phyloP scores from a whole-genome alignment of 371 early-diverging fungal species.

The Polyrhizophydium stewartii region DNA sequence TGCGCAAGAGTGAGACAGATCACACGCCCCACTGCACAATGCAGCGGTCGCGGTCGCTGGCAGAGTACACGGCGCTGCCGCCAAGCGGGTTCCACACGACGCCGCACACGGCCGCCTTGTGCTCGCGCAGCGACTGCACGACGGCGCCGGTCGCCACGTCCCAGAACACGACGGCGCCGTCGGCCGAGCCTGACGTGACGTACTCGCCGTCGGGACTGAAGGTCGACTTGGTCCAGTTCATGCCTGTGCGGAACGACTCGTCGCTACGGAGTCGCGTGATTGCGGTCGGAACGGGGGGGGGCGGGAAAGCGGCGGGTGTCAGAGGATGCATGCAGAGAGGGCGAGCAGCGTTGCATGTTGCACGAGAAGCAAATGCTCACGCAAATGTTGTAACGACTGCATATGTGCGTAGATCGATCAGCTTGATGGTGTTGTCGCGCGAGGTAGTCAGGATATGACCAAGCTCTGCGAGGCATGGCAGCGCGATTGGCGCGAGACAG shows the following conservation, averaged over 20 bases:
- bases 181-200: slow-evolving; percentile 75
- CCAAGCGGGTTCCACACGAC: slow-evolving; percentile 39
- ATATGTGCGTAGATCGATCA: slow-evolving; percentile 78
- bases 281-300: background rate
- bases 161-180: slow-evolving; percentile 77
- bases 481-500: no score
- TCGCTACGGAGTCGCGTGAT: slow-evolving; percentile 42
- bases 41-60: slow-evolving; percentile 27
- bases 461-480: slow-evolving; percentile 57
- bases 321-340: background rate
- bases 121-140: slow-evolving; percentile 47
- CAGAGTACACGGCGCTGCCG: slow-evolving; percentile 24
- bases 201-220: slow-evolving; percentile 83
- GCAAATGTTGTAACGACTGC: slow-evolving; percentile 60
- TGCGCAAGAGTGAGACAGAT: no score
- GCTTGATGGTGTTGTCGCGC: slow-evolving; percentile 84
- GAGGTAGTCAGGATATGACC: slow-evolving; percentile 82
- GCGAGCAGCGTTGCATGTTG: background rate
- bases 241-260: slow-evolving; percentile 70
- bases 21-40: slow-evolving; percentile 38
- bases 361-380: no score
- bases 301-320: background rate
- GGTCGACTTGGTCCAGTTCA: slow-evolving; percentile 86
- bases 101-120: slow-evolving; percentile 44
- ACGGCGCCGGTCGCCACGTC: slow-evolving; percentile 50